Conservation (phyloP, 176 grass and related monocot species). For the Alopecurus myosuroides region DNA sequence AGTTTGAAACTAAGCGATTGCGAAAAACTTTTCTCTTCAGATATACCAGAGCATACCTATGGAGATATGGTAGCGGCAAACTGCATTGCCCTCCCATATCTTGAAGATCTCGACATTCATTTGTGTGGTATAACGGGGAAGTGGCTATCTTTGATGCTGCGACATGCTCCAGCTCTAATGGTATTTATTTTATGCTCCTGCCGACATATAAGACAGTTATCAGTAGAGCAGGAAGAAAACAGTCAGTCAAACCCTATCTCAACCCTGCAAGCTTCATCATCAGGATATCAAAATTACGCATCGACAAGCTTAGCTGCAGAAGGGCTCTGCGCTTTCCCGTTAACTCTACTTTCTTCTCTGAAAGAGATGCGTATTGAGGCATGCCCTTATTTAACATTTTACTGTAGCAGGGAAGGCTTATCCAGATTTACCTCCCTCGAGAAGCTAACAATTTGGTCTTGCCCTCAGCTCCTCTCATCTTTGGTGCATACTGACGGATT, state of each 20-base stretch:
- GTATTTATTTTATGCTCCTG: background rate
- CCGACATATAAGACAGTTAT: background rate
- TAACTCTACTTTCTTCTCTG: background rate
- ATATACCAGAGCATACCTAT: background rate
- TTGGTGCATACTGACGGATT: background rate
- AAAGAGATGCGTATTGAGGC: accelerated
- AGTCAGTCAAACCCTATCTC: background rate
- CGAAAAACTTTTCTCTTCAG: background rate
- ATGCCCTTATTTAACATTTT: background rate
- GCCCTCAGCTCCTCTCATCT: background rate
- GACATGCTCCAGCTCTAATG: background rate
- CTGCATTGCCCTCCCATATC: background rate
- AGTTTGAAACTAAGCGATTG: background rate
- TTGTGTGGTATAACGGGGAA: background rate
- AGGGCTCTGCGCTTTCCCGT: background rate
- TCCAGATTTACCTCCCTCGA: background rate
- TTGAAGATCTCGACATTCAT: background rate
- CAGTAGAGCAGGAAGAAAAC: background rate
- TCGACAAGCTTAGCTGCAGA: background rate
- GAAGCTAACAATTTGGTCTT: background rate
- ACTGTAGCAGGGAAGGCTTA: background rate
- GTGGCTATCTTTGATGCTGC: background rate
- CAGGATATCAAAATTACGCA: background rate
- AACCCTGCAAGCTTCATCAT: background rate
- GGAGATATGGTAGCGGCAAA: background rate